Percentiles rank a stretch among this genome's conserved stretches.
Conservation (phyloP, 441 rosid genomes). For the Sinapis alba region DNA sequence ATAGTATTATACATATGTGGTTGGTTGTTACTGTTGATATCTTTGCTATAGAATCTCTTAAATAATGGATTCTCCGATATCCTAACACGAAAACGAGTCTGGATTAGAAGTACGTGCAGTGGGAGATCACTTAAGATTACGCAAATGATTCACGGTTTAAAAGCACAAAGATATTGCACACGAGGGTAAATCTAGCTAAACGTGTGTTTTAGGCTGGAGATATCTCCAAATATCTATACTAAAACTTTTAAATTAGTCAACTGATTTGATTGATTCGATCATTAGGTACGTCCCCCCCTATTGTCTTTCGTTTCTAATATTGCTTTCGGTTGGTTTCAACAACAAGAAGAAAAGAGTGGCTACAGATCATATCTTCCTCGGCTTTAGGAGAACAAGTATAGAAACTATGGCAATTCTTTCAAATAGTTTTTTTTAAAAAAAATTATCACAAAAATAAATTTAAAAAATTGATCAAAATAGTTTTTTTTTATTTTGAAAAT, state of each 20-base stretch:
- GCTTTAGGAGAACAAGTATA: not conserved
- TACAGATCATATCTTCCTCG: not conserved
- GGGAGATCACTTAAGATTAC: slow-evolving; percentile 27
- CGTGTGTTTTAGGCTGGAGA: slow-evolving; percentile 39
- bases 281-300: slow-evolving; percentile 18
- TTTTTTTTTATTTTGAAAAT: too few species aligned
- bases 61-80: not conserved
- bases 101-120: slow-evolving; percentile 27
- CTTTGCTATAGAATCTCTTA: slow-evolving; percentile 16
- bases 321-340: slow-evolving; percentile 2
- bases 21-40: slow-evolving; percentile 23
- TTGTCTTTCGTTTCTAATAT: not conserved
- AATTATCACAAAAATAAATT: too few species aligned
- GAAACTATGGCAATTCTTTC: too few species aligned
- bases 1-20: not conserved
- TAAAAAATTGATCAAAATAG: too few species aligned
- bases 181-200: not conserved
- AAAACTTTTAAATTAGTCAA: slow-evolving; percentile 10
- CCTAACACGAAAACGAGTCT: slow-evolving; percentile 24
- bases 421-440: too few species aligned
- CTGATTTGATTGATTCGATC: slow-evolving; percentile 26
- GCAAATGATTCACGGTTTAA: slow-evolving; percentile 13
- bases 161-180: not conserved
- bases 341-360: not conserved
- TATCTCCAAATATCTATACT: slow-evolving; percentile 24